phyloP scores from a whole-genome alignment of 2,329 filamentous ascomycete genomes.

The Colletotrichum agaves region DNA sequence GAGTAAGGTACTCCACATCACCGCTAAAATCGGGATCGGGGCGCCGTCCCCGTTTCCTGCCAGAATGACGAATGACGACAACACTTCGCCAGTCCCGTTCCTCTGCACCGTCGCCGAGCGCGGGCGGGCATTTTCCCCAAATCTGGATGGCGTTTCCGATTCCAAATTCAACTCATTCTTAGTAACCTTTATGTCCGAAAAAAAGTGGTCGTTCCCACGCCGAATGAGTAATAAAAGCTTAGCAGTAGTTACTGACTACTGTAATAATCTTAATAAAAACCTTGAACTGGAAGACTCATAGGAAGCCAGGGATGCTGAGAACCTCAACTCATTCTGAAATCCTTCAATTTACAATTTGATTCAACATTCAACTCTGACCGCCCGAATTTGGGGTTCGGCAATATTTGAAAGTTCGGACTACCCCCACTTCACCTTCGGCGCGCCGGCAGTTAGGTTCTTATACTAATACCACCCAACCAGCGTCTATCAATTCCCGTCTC shows the following conservation, averaged over 20 bases:
- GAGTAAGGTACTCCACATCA: neutral
- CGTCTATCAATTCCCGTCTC: conserved; percentile 17
- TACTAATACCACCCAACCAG: conserved; percentile 4
- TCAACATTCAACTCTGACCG: conserved; percentile 14
- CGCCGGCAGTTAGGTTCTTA: conserved; percentile 21
- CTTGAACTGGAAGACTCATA: too few species aligned
- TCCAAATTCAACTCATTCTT: too few species aligned
- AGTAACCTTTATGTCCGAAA: too few species aligned
- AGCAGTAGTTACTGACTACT: too few species aligned
- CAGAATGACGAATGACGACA: conserved; percentile 24
- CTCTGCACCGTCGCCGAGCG: conserved; percentile 18
- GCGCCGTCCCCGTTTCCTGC: conserved; percentile 3
- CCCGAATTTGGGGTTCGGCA: conserved; percentile 23
- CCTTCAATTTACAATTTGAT: neutral
- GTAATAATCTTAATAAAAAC: too few species aligned
- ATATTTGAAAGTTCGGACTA: conserved; percentile 21
- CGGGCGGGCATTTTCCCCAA: conserved; percentile 19
- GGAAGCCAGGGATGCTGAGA: too few species aligned
- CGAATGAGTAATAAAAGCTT: too few species aligned
- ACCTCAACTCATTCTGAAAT: neutral
- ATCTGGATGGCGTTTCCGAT: conserved; percentile 3
- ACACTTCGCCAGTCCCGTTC: neutral
- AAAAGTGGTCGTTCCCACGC: too few species aligned
- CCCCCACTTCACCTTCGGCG: conserved; percentile 26
- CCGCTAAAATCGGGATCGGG: conserved; percentile 9